These are phyloP conservation scores for Neonectria neomacrospora DNA, from an alignment of 2,329 filamentous ascomycete species.

Conservation along the genomic window DNA sequence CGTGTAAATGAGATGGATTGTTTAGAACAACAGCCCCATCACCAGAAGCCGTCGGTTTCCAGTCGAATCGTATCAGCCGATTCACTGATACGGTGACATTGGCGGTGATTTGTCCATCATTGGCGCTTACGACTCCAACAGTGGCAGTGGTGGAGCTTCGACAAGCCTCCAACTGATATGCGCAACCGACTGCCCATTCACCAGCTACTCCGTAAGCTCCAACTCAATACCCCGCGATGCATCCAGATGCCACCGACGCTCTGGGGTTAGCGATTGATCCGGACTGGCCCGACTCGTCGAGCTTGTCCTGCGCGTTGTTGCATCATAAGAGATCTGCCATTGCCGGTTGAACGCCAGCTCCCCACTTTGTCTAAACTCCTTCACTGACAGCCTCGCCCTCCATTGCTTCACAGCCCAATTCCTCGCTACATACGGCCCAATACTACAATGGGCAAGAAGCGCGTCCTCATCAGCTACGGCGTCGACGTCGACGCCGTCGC, in stretches of 20 bases:
- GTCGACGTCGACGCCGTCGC: conserved; percentile 82
- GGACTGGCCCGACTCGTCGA: conserved; percentile 3
- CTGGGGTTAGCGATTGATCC: not conserved
- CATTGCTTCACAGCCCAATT: not conserved
- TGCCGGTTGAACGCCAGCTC: not conserved
- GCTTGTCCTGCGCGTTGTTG: conserved; percentile 3
- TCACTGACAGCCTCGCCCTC: not conserved
- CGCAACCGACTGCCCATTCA: not conserved
- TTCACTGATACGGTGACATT: not conserved
- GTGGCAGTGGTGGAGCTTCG: not conserved
- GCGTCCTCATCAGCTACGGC: conserved; percentile 64
- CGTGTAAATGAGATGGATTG: not conserved
- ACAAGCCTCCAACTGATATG: conserved; percentile 7
- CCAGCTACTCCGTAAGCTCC: too few relatives aligned
- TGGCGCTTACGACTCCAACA: conserved; percentile 1
- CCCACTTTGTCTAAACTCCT: not conserved
- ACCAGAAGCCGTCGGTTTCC: not conserved
- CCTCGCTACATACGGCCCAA: not conserved
- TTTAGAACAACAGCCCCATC: not conserved
- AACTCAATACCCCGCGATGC: conserved; percentile 12
- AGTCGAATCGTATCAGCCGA: not conserved
- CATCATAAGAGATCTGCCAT: conserved; percentile 15
- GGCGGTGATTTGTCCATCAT: too few relatives aligned
- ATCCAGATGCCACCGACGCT: not conserved
- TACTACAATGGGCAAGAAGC: conserved; percentile 49